Evolutionary conservation across 352 stramenopile species (phyloP), one percentile per base, ranked within the genome.

Genomic region (Phytophthora lateralis): DNA sequence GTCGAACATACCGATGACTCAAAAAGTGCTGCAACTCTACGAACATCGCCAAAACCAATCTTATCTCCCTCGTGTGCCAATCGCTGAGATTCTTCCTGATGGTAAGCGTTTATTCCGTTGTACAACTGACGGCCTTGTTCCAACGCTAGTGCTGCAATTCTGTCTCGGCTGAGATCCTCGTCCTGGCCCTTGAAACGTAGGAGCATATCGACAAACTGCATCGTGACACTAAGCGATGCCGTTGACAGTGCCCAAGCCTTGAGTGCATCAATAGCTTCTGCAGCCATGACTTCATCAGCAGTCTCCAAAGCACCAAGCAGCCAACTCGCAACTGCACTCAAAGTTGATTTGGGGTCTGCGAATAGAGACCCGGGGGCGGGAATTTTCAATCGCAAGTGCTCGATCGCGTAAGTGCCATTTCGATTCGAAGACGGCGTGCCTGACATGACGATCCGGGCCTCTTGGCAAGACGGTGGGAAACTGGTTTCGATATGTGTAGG

Each of bases 221-320:
- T 60, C 0, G 85, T 81, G 9, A 79, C 76, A 37, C 76, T 72
- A 26, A 96, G 71, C n/a, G 85, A 92, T 6, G 82, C 83, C 0
- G 88, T 95, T 15, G 88, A 73, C n/a, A 96, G 57, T 17, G 82
- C 82, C 88, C 88, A 96, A 0, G 77, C 70, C 14, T 76, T 73
- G 10, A 96, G 41, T 29, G 80, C 79, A 0, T 68, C 55, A 45
- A 93, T 84, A 2, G 84, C 85, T 69, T 96, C 78, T 15, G 86
- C 44, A 6, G 63, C 71, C 35, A 95, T 55, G 24, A 81, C 71
- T 61, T 91, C 74, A 55, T 88, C 78, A 17, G 14, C 32, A 55
- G 74, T 64, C 11, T 64, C 37, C 10, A 90, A 51, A 3, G 83
- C 78, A 4, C 71, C 73, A 34, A 90, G 47, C 4, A 95, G 56